These are phyloP conservation scores for Blumeria hordei DNA, from an alignment of 2,329 filamentous ascomycete genomes.

Conservation along the genomic window DNA sequence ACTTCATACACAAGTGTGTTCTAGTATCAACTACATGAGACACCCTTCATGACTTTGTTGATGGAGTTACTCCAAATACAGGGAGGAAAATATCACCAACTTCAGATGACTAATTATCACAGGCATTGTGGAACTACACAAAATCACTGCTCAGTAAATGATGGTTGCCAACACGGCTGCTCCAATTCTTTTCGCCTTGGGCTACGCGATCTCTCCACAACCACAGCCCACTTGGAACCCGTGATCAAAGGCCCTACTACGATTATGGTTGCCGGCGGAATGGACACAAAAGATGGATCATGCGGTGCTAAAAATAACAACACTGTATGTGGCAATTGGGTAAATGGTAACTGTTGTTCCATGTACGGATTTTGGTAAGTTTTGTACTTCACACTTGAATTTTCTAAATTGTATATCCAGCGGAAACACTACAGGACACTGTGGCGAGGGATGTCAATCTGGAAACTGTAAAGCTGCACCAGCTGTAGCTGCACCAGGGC, in stretches of 20 bases:
- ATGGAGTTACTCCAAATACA: no score
- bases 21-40: no score
- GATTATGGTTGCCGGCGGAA: constrained; percentile 4
- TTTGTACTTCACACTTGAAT: constrained; percentile 2
- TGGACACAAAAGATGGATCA: constrained; percentile 24
- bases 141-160: constrained; percentile 8
- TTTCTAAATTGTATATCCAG: background rate
- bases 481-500: constrained; percentile 19
- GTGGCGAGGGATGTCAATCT: constrained; percentile 2
- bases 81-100: no score
- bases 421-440: constrained; percentile 2
- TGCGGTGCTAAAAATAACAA: constrained; percentile 26
- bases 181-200: constrained; percentile 3
- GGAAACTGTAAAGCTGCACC: background rate
- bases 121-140: constrained; percentile 5
- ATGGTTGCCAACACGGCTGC: constrained; percentile 15
- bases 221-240: background rate
- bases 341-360: constrained; percentile 27
- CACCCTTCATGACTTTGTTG: no score
- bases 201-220: constrained; percentile 8
- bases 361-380: constrained; percentile 29
- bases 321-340: constrained; percentile 27
- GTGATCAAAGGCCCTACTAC: background rate
- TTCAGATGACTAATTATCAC: background rate
- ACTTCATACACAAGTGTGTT: no score